Base-by-base conservation (phyloP, 495 filamentous ascomycete genomes). In the Trichoderma gamsii region DNA sequence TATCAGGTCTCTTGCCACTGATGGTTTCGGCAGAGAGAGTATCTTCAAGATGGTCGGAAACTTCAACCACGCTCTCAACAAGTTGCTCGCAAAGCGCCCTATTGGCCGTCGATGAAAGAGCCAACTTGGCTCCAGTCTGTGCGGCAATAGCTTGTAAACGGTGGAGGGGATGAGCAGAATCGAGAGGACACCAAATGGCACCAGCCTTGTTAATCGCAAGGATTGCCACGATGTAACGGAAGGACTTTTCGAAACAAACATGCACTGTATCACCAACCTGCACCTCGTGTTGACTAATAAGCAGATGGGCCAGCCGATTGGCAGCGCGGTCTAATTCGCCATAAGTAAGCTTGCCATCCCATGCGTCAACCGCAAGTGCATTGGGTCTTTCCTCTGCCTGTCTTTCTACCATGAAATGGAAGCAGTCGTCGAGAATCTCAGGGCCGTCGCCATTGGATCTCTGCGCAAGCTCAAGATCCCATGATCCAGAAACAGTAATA, bases 201-300 rank as follows among this genome's bases (percentile, higher is more conserved):
- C 67, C 67, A n/a, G 67, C 67, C 43, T 81, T 79, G 18, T 82
- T 70, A 16, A 83, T 77, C 8, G 81, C 78, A 23, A 84, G 67
- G 77, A 84, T 82, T 27, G 80, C 78, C 43, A 84, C 78, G 13
- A 80, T 73, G 8, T 79, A 75, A 64, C 81, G 78, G 63, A 77
- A 73, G 64, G 76, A 75, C 72, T 82, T 84, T 44, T 80, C 75
- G 67, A 83, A 74, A 2, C 81, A 76, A 29, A 83, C 78, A 3
- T 81, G 81, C 8, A 83, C 77, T 2, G 86, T 68, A 0, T 73
- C 76, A 43, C 85, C 86, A 2, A 80, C 80, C 2, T 80, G 77
- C 32, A 87, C 80, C 5, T 85, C 83, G n/a, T 65, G 44, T 8
- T 78, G 73, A 0, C 64, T 68, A 51, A 78, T 73, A 32, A 86